Evolutionary conservation across 176 grass and related monocot genomes (phyloP), one percentile per base, ranked within the genome.

Genomic region (Aegilops sharonensis): DNA sequence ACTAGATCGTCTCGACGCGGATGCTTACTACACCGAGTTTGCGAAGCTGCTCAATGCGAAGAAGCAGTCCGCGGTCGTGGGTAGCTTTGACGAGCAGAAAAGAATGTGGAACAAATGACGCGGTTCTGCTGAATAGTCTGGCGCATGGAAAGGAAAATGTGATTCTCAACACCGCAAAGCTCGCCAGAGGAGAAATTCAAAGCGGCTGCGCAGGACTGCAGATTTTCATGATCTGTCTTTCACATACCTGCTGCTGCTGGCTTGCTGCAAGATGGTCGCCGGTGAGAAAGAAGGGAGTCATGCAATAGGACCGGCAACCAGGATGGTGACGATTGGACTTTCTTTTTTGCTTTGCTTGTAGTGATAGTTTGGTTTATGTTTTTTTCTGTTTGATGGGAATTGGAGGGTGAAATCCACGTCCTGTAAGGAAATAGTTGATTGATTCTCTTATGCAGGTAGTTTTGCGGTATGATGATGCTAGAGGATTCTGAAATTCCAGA

Each of bases 11-110:
- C 82, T 95, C 5, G 54, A 91, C 60, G 77, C 47, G 8, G 65
- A 52, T 21, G 69, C 80, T 56, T 95, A 95, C 70, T 91, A 90
- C 77, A 79, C 78, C 14, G 72, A 76, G 42, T 43, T 92, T 78
- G 90, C 86, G 8, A 78, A 67, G 83, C 47, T 81, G 45, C 83
- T 95, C 21, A 70, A 67, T 81, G 20, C 85, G 14, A 85, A 56
- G 85, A 82, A 85, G 66, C 88, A 92, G 64, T 92, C 93, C 10
- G 93, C 93, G 1, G 48, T 82, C 7, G 35, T 95, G 70, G 91
- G 70, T 23, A 95, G 88, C 56, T 95, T 89, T 80, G 90, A 92
- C 24, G 93, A 92, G 75, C 93, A 95, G 57, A 90, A 87, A 75
- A 90, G 47, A 57, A 85, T 83, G 27, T 90, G 91, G 91, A 92